These are phyloP conservation scores for Otatea glauca DNA, from an alignment of 176 grass and related monocot species.

Conservation along the genomic window DNA sequence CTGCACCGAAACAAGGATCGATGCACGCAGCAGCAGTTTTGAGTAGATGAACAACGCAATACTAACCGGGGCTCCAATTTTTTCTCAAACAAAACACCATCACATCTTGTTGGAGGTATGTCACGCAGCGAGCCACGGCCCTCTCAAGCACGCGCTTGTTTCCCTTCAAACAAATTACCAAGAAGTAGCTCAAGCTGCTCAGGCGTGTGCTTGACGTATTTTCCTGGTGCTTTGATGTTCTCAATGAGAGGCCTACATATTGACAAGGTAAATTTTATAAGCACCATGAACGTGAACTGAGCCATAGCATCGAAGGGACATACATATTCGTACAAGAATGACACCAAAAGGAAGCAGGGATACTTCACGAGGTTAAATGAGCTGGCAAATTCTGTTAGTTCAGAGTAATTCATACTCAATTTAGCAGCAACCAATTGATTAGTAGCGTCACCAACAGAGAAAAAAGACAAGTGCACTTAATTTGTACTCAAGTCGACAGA, in stretches of 20 bases:
- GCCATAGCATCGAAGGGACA: not conserved
- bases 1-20: constrained; percentile 7
- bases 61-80: constrained; percentile 25
- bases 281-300: not conserved
- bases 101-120: not conserved
- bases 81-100: not conserved
- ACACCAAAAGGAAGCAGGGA: not conserved
- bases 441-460: not conserved
- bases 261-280: not conserved
- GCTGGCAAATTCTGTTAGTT: not conserved
- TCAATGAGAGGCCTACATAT: constrained; percentile 77
- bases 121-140: not conserved
- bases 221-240: constrained; percentile 74
- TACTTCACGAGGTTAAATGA: not conserved
- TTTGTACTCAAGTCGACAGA: not conserved
- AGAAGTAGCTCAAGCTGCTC: constrained; percentile 82
- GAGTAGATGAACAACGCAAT: not conserved
- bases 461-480: not conserved
- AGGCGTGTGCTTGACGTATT: constrained; percentile 77
- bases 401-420: not conserved
- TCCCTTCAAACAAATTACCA: constrained; percentile 81
- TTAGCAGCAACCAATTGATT: not conserved
- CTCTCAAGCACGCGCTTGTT: constrained; percentile 33
- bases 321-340: not conserved
- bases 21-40: not conserved